Percentiles rank a stretch among this genome's conserved stretches.
Conservation (phyloP, 768 basidiomycete species). For the Trametes villosa region DNA sequence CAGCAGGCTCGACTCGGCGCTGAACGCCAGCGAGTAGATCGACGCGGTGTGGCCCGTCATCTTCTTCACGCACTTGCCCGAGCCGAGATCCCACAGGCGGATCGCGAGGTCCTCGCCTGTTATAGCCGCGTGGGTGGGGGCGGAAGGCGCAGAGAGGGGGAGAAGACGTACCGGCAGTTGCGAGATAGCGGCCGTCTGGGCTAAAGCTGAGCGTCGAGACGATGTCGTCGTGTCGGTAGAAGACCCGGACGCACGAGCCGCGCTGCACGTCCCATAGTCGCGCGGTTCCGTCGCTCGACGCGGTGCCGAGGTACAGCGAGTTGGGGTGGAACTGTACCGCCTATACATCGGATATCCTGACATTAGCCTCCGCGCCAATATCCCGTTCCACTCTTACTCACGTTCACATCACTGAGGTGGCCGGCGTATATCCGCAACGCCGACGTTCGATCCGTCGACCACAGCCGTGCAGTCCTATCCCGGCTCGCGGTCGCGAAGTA, state of each 20-base stretch:
- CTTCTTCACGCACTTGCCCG: constrained; percentile 93
- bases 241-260: constrained; percentile 91
- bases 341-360: constrained; percentile 45
- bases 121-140: background rate
- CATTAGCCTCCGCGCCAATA: constrained; percentile 1
- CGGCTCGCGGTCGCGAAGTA: constrained; percentile 97
- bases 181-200: constrained; percentile 93
- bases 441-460: constrained; percentile 91
- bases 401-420: constrained; percentile 96
- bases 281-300: constrained; percentile 95
- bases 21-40: constrained; percentile 89
- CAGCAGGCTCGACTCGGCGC: constrained; percentile 87
- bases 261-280: constrained; percentile 98
- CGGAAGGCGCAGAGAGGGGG: background rate
- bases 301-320: constrained; percentile 95
- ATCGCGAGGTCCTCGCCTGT: constrained; percentile 90
- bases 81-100: constrained; percentile 95
- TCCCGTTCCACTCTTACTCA: constrained; percentile 47
- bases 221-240: constrained; percentile 91
- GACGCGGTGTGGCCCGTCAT: constrained; percentile 93
- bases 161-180: constrained; percentile 69
- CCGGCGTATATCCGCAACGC: constrained; percentile 93
- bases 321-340: constrained; percentile 97
- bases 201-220: constrained; percentile 87
- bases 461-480: constrained; percentile 92